Evolutionary conservation across 148 eudicot species (phyloP).

Genomic region (Rhododendron ovatum): DNA sequence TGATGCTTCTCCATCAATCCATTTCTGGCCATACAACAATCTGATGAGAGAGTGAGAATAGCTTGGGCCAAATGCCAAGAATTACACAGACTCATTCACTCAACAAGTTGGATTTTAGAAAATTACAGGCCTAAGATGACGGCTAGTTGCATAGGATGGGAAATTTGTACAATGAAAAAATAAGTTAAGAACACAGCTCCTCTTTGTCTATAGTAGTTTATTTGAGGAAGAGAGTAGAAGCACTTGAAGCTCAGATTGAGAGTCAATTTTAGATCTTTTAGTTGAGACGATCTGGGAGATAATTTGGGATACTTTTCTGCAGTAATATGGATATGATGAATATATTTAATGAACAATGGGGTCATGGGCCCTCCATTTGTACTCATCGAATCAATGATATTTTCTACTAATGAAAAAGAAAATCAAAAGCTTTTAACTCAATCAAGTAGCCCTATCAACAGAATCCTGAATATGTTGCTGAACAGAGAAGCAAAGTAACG

Average conservation of each 20-base stretch:
- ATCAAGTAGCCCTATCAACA: background rate
- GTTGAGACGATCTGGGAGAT: background rate
- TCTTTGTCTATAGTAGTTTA: background rate
- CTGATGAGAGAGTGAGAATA: constrained; percentile 87
- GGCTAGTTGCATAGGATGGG: background rate
- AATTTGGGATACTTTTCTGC: constrained; percentile 4
- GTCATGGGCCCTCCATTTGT: background rate
- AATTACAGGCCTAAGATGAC: background rate
- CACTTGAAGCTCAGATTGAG: background rate
- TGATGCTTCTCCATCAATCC: constrained; percentile 99
- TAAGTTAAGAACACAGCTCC: background rate
- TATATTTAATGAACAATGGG: background rate
- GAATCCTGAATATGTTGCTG: background rate
- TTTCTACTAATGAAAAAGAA: background rate
- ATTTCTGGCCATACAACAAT: constrained; percentile 81
- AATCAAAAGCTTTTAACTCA: background rate
- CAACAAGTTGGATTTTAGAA: background rate
- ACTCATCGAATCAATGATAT: background rate
- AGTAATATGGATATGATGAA: background rate
- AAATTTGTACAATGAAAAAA: background rate
- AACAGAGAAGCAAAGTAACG: background rate
- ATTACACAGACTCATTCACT: background rate
- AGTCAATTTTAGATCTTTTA: background rate
- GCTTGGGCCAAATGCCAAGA: constrained; percentile 94
- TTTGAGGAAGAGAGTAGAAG: background rate